Evolutionary conservation across 2,329 filamentous ascomycete genomes (phyloP).

Genomic region (Colletotrichum lentis): DNA sequence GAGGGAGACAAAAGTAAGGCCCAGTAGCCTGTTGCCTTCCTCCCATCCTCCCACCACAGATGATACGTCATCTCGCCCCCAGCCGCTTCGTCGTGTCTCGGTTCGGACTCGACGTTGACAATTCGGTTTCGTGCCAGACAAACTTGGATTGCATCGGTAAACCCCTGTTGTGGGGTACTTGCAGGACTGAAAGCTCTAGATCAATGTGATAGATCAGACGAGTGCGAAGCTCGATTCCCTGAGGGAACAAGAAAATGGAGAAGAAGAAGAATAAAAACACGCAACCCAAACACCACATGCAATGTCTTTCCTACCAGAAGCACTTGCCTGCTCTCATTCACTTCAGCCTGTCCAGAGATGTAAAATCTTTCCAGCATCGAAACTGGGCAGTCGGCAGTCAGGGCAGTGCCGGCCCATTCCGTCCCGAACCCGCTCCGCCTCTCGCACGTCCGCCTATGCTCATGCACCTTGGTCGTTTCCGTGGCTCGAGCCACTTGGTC

Average conservation of each 20-base stretch:
- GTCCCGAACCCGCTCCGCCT: background rate
- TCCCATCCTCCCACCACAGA: conserved; percentile 1
- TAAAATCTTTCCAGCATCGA: background rate
- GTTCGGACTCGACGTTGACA: background rate
- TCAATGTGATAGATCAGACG: background rate
- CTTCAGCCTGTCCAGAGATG: background rate
- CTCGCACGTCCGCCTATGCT: background rate
- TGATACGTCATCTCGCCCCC: background rate
- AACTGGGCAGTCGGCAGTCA: background rate
- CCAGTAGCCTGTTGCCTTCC: conserved; percentile 38
- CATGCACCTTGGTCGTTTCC: background rate
- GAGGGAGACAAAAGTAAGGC: conserved; percentile 63
- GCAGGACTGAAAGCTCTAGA: conserved; percentile 22
- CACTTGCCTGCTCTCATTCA: conserved; percentile 1
- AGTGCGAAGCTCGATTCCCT: conserved; percentile 1
- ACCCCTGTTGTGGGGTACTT: conserved; percentile 26
- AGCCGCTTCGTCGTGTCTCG: background rate
- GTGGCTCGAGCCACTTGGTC: background rate
- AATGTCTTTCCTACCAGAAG: background rate
- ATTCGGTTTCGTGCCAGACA: conserved; percentile 7
- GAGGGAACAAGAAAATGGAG: conserved; percentile 10
- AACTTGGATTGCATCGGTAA: conserved; percentile 14
- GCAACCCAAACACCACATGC: background rate
- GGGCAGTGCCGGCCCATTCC: background rate
- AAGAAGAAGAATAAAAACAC: conserved; percentile 13